Base-by-base conservation (phyloP, 495 filamentous ascomycete genomes). In the Sordaria brevicollis region DNA sequence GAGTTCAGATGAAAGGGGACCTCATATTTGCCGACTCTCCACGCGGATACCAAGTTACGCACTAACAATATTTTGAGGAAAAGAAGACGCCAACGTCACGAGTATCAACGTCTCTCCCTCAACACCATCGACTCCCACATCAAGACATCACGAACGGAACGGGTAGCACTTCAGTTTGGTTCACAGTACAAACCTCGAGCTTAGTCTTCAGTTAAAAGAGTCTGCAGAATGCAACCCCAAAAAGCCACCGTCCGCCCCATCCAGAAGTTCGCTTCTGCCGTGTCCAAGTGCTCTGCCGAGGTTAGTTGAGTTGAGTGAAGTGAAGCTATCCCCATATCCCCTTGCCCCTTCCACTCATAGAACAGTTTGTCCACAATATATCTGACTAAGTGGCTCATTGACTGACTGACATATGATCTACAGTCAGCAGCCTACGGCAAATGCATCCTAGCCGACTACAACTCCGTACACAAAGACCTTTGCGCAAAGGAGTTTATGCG, bases 391-490 rank as follows among this genome's bases (percentile, higher is more conserved):
- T 5, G 7, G 8, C 19, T 66, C n/a, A 65, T 67, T 69, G 8
- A 70, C 62, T 49, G 31, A 73, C 39, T 54, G 2, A 65, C 31
- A 2, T 11, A 65, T n/a, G n/a, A n/a, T 43, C 68, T 69, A 70
- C 74, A 98, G 94, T 89, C 91, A 66, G 85, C 92, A 8, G 85
- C 86, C 17, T 99, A 98, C 75, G 95, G 95, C 67, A 93, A 93
- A 84, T 99, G 95, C 78, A 88, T 99, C 69, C 84, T 95, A 37
- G 87, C 87, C 9, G 94, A 99, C 77, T 98, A 96, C 80, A 94
- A 93, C 76, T 88, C 92, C 29, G 88, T 97, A 5, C 86, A 94
- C 72, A 96, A 96, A 74, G 93, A 97, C 78, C 93, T 94, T 83
- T 99, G 95, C 76, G 83, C 85, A 3, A 88, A 87, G 66, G 93